These are phyloP conservation scores for Amanita thiersii DNA, from an alignment of 768 basidiomycete genomes.

Conservation along the genomic window DNA sequence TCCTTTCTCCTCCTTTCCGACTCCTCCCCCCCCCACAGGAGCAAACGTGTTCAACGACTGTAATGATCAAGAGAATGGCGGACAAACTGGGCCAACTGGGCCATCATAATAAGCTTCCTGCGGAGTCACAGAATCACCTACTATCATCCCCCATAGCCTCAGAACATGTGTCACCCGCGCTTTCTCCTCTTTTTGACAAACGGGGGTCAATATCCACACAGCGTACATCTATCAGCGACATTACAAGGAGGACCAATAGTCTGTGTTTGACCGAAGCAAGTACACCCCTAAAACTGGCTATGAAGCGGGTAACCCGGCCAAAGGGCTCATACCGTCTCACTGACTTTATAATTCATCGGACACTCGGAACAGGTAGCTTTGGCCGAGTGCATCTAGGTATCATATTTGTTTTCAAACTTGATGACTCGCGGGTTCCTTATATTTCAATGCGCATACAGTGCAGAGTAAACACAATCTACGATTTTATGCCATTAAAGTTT, in stretches of 20 bases:
- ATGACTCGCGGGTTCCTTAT: constrained; percentile 8
- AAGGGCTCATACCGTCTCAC: constrained; percentile 63
- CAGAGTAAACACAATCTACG: constrained; percentile 92
- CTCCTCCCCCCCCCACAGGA: constrained; percentile 3
- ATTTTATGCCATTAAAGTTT: constrained; percentile 92
- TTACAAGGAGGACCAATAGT: constrained; percentile 22
- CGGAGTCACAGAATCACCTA: constrained; percentile 14
- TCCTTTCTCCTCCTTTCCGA: constrained; percentile 9
- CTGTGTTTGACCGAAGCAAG: constrained; percentile 16
- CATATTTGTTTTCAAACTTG: constrained; percentile 8
- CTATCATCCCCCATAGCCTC: constrained; percentile 9
- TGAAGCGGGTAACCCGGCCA: constrained; percentile 25
- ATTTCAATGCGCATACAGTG: constrained; percentile 34
- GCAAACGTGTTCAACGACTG: constrained; percentile 13
- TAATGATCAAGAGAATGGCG: constrained; percentile 46
- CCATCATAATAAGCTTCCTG: constrained; percentile 16
- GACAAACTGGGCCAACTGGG: constrained; percentile 37
- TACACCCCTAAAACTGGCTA: constrained; percentile 11
- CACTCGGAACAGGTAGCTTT: constrained; percentile 92
- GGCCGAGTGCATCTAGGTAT: constrained; percentile 90
- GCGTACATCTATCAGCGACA: constrained; percentile 51
- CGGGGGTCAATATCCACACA: constrained; percentile 64
- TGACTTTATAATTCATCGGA: constrained; percentile 78
- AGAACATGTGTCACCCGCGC: neutral
- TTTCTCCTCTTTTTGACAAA: constrained; percentile 37